Conservation (phyloP, 2,329 filamentous ascomycete species). For the Colletotrichum sp. region DNA sequence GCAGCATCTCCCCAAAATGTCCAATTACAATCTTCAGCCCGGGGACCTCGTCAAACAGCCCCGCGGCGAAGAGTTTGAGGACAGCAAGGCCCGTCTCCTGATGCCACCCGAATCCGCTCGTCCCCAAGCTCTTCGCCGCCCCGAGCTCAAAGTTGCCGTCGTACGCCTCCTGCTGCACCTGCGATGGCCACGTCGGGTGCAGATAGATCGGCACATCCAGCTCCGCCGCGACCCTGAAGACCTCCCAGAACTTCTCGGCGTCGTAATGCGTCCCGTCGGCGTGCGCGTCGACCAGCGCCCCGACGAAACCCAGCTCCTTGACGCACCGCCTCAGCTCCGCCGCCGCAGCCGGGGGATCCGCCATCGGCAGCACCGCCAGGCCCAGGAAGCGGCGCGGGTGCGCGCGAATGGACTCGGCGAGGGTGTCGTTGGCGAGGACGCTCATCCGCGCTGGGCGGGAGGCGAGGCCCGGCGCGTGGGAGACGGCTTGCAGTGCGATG, state of each 20-base stretch:
- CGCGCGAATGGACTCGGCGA: constrained; percentile 19
- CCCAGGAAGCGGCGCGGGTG: not conserved
- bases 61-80: not conserved
- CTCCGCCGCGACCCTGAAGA: constrained; percentile 59
- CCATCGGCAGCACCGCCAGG: constrained; percentile 42
- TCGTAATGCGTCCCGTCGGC: constrained; percentile 62
- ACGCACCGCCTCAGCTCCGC: constrained; percentile 59
- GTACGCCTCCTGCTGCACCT: constrained; percentile 30
- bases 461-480: constrained; percentile 13
- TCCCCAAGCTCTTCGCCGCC: constrained; percentile 37
- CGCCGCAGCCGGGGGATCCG: constrained; percentile 54
- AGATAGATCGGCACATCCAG: constrained; percentile 70
- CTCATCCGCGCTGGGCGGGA: constrained; percentile 21
- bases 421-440: constrained; percentile 28
- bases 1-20: constrained; percentile 41
- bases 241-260: constrained; percentile 66
- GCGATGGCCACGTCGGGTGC: constrained; percentile 52
- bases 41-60: constrained; percentile 3
- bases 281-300: constrained; percentile 66
- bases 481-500: constrained; percentile 24
- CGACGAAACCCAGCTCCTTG: constrained; percentile 62
- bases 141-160: constrained; percentile 29
- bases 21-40: constrained; percentile 1
- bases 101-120: constrained; percentile 56
- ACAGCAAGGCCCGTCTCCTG: constrained; percentile 45